Conservation (phyloP, 2,329 filamentous ascomycete genomes). For the Talaromyces verruculosus region DNA sequence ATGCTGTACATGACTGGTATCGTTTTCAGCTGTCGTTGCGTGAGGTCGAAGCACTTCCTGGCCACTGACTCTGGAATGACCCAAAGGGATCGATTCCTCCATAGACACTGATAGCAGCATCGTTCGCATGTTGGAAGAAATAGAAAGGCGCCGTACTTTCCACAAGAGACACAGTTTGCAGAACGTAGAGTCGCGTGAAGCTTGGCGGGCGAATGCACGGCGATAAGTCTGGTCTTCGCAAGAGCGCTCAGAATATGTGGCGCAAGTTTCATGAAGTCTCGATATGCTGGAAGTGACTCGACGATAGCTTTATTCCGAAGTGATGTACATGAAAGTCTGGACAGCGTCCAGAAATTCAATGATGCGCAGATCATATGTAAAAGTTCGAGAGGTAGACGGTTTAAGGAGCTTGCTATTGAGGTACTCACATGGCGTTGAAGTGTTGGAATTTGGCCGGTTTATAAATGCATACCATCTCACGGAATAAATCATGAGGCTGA, state of each 20-base stretch:
- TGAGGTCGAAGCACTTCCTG: not conserved
- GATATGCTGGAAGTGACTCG: not conserved
- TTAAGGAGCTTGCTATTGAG: not conserved
- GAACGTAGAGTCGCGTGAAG: not conserved
- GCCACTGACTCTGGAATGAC: not conserved
- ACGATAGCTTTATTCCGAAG: not conserved
- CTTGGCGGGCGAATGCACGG: not conserved
- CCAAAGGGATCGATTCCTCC: not conserved
- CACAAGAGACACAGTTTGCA: not conserved
- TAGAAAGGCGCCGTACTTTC: not conserved
- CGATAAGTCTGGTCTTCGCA: not conserved
- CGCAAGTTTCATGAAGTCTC: not conserved
- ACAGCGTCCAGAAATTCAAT: not conserved
- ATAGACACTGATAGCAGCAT: not conserved
- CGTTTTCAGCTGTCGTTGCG: not conserved
- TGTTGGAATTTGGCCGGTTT: not conserved
- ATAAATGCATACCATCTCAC: not conserved
- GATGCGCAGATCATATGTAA: not conserved
- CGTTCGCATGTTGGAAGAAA: not conserved
- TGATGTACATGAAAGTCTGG: not conserved
- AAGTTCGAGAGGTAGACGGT: constrained; percentile 2
- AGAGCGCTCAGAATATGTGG: not conserved
- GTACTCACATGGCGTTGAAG: not conserved
- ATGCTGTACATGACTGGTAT: not conserved
- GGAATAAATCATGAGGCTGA: not conserved